Evolutionary conservation across 352 stramenopile species (phyloP), one percentile per base, ranked within the genome.

Genomic region (Globisporangium emineosum): DNA sequence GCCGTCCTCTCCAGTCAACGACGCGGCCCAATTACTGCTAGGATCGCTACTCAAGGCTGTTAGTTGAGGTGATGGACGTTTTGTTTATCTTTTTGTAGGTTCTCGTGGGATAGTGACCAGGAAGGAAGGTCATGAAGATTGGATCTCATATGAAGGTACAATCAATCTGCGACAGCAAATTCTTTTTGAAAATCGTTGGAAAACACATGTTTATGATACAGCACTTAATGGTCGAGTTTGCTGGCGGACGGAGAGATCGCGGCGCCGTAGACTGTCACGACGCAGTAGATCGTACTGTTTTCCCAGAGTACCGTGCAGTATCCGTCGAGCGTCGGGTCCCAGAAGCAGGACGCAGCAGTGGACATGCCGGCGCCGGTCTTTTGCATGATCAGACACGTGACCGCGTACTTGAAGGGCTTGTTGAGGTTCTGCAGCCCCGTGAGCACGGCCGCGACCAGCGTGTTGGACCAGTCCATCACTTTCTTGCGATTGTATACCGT

Each of bases 401-500:
- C 82, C n/a, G 76, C 75, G 66, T 90, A 89, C 70, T 94, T 94
- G 73, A 94, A 91, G 3, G 85, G 85, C 54, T 94, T 94, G 74
- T 91, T 94, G 72, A 94, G 79, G 70, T 90, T 92, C 72, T 91
- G 85, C 40, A 94, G 73, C 0, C 83, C 85, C 27, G 79, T 89
- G 59, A 94, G 78, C 37, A 94, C 85, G n/a, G 78, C 70, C 2
- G 85, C 85, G 45, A 94, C 85, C 27, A 94, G 75, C 37, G 85
- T 81, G 57, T 94, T 94, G 62, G 81, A 89, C 85, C 85, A 94
- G 70, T 94, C 85, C 55, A 92, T 75, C 32, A 92, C 85, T 43
- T 94, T 94, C 64, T 94, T 94, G 65, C 83, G 75, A 61, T 90
- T 94, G 76, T 94, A 94, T 40, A 92, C 81, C 0, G 83, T 89